Base-by-base conservation (phyloP, 495 filamentous ascomycete genomes). In the Podospora didyma region DNA sequence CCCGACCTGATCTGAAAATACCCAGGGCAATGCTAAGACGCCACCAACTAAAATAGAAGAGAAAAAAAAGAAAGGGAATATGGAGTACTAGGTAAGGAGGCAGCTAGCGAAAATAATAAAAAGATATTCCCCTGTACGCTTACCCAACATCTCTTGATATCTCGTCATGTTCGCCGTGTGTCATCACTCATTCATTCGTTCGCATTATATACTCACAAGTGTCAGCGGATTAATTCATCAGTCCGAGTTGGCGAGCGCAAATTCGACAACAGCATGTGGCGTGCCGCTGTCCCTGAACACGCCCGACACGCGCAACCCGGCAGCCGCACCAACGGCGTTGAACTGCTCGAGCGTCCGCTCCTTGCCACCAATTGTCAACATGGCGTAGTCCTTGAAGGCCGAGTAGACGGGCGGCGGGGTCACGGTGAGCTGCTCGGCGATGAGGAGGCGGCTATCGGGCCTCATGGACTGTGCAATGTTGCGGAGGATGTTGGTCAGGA, bases 281-380 rank as follows among this genome's bases (percentile, higher is more conserved):
- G 65, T 68, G 23, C 46, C 62, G 17, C 34, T 49, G 22, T 69
- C 58, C 26, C 57, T 41, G n/a, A 37, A 72, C 23, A 75, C 62
- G n/a, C 60, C 67, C 14, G 66, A 59, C 6, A 75, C 46, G 24
- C 55, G 54, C 53, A 76, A 41, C 3, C 71, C 70, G 7, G 68
- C 71, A 0, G 49, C 59, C 11, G 56, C 53, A 6, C 67, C 61
- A 1, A 75, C 48, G 3, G 46, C 54, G 12, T 34, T 47, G 35
- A 69, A 75, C 45, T 70, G 61, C 10, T 51, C 52, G 46, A 68
- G 53, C n/a, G 70, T 63, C 1, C 73, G 62, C 53, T 76, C 73
- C 59, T 73, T 75, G 2, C 71, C 70, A 22, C 67, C 69, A 19
- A 74, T 65, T 5, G 63, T 57, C 19, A 76, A 54, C 71, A 76